Evolutionary conservation across 2,329 filamentous ascomycete species (phyloP).

Genomic region (Alternaria longipes): DNA sequence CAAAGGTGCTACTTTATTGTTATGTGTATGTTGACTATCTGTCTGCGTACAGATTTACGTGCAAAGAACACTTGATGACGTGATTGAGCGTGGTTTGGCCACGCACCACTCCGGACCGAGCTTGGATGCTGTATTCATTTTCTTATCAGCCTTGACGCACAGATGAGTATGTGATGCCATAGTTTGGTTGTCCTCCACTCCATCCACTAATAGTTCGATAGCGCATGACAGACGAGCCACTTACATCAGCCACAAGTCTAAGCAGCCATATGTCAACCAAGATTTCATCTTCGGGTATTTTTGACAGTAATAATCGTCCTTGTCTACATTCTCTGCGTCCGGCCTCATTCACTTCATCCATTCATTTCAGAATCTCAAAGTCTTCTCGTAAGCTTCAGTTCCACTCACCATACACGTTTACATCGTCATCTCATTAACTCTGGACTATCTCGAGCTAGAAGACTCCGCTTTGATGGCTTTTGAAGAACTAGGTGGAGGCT

Average conservation of each 20-base stretch:
- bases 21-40: background rate
- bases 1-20: background rate
- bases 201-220: background rate
- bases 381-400: background rate
- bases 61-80: no score
- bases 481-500: slow-evolving; percentile 5
- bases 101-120: background rate
- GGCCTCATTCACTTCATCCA: background rate
- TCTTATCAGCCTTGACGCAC: background rate
- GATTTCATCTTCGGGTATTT: background rate
- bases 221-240: background rate
- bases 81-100: no score
- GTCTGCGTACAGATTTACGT: background rate
- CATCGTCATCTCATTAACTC: background rate
- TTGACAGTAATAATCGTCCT: background rate
- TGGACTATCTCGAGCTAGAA: slow-evolving; percentile 20
- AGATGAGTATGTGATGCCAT: background rate
- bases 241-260: background rate
- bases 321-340: background rate
- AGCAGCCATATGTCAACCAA: background rate
- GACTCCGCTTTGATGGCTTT: slow-evolving; percentile 11
- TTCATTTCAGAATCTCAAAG: background rate
- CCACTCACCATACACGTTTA: background rate
- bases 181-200: background rate
- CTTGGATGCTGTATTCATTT: background rate